Base-by-base conservation (phyloP, 1,284 basidiomycete species). In the Xerocomus minutiporus region DNA sequence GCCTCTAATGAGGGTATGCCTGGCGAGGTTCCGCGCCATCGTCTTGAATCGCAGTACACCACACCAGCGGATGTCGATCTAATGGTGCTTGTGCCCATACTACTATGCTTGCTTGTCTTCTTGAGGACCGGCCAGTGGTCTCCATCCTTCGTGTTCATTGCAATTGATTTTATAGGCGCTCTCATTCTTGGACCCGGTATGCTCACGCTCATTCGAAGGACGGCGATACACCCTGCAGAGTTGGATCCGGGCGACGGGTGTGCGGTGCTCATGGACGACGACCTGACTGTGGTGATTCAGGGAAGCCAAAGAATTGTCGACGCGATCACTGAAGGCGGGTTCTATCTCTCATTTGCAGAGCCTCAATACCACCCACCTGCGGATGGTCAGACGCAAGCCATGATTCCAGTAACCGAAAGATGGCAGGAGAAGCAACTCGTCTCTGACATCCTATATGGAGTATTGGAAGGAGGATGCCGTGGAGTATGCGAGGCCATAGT, bases 181-280 rank as follows among this genome's bases (percentile, higher is more conserved):
- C 50, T 62, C 39, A 40, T 57, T 12, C 46, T 61, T 2, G 60
- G 59, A 15, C 53, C 51, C 7, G 57, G 61, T 9, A 49, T 39
- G 3, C 57, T 61, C 29, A 61, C 48, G 1, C 53, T 61, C 50
- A 51, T 48, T 15, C 59, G 48, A 32, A 48, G 59, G 44, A 53
- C 59, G 0, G 23, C 41, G 1, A 17, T 52, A 13, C 52, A 52
- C 5, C 51, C 57, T 2, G 28, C 44, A 1, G 61, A 52, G 43
- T 41, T 52, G 36, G 56, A 55, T 25, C 36, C 57, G 0, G 53
- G 51, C 26, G 36, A 47, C 0, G 61, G 59, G 25, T 63, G 49
- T 26, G 56, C 49, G 2, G 56, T 61, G 15, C 57, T 63, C 34
- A 52, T 61, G 50, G 59, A 61, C 17, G 59, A 63, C 26, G 49